Base-by-base conservation (phyloP, 1,284 basidiomycete genomes). In the Ceratobasidium sp. region DNA sequence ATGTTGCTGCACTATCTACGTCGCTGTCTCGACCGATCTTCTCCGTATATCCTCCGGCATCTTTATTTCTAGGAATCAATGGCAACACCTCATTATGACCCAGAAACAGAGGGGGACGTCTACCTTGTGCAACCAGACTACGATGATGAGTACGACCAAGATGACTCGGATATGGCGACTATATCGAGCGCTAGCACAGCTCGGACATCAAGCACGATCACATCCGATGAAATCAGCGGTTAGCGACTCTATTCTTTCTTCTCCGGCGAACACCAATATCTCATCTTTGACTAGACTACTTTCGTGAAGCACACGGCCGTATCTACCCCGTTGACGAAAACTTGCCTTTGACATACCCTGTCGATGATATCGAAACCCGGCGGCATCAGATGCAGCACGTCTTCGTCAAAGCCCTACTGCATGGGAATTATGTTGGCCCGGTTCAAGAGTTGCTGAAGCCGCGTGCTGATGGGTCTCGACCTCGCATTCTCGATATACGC, bases 381-480 rank as follows among this genome's bases (percentile, higher is more conserved):
- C 57, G 69, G 11, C 69, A 73, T 36, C 57, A 63, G 27, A 73
- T 73, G 69, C 69, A 73, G 44, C 69, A 73, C 22, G 59, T 63
- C 14, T 22, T 73, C 14, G 29, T 62, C 69, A 73, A 73, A 33
- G 56, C 69, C 41, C 59, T 73, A 1, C 22, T 73, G 11, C 69
- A 73, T 73, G 69, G 69, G 27, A 73, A 73, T 41, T 63, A 73
- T 19, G 41, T 73, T 48, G 69, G 69, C 3, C 69, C 69, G 6
- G 69, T 73, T 1, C 45, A 60, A n/a, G 44, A 73, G 19, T 54
- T 63, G 9, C 69, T 73, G 11, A 22, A 48, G 29, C 69, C 69
- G 3, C 57, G 69, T 15, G 69, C 45, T 19, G 69, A 73, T 29
- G 69, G 69, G n/a, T 51, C 54, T 19, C 19, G 69, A 19, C 69